Conservation (phyloP, 108 stramenopile genomes). For the Aurantiochytrium sp. region DNA sequence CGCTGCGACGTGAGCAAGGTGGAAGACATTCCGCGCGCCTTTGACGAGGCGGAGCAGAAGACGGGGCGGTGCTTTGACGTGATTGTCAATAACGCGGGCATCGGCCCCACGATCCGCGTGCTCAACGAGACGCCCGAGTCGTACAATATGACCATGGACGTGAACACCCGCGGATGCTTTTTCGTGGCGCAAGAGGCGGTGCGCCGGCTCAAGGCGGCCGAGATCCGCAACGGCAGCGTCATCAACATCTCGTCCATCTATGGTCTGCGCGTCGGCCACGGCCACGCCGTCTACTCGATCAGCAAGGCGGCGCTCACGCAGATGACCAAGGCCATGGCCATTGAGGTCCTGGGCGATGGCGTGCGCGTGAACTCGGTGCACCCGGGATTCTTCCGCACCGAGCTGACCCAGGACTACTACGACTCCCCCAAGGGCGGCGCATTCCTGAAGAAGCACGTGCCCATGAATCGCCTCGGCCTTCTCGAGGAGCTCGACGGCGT, state of each 20-base stretch:
- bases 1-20: neutral
- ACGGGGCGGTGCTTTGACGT: conserved; percentile 15
- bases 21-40: conserved; percentile 4
- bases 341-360: neutral
- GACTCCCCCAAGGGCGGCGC: conserved; percentile 8
- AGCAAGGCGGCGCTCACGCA: conserved; percentile 11
- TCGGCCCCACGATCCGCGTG: neutral
- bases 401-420: conserved; percentile 11
- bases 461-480: neutral
- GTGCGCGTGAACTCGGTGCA: conserved; percentile 16
- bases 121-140: neutral
- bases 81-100: conserved; percentile 3
- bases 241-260: conserved; percentile 3
- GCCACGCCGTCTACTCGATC: conserved; percentile 23
- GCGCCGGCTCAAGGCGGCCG: neutral
- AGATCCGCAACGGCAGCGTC: neutral
- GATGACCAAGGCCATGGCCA: conserved; percentile 13
- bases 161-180: neutral
- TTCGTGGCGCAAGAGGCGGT: conserved; percentile 4
- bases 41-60: neutral
- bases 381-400: conserved; percentile 13
- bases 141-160: conserved; percentile 27
- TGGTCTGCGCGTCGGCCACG: neutral
- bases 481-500: conserved; percentile 25
- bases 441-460: conserved; percentile 8